phyloP scores from a whole-genome alignment of 805 yeast species.

The Candida pini region DNA sequence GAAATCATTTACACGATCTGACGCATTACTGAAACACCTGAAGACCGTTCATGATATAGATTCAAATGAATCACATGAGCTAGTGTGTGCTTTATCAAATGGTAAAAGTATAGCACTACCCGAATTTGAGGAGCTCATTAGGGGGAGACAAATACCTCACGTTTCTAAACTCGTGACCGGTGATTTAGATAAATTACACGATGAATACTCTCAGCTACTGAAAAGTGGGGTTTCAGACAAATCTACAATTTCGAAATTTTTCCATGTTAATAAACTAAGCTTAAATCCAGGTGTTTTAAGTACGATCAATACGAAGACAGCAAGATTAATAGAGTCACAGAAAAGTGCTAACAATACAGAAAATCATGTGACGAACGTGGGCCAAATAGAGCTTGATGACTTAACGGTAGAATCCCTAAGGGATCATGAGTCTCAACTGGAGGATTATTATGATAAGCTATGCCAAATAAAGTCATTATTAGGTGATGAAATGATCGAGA shows the following conservation, averaged over 20 bases:
- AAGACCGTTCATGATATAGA: constrained; percentile 53
- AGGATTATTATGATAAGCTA: constrained; percentile 17
- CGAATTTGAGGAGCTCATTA: too few relatives aligned
- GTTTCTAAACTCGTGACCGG: neutral
- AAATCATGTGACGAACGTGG: neutral
- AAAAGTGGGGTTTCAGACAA: too few relatives aligned
- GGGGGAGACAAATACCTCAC: too few relatives aligned
- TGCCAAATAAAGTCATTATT: constrained; percentile 12
- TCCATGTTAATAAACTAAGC: constrained; percentile 2
- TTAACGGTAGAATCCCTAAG: constrained; percentile 13
- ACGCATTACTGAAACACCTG: constrained; percentile 60
- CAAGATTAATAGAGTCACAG: constrained; percentile 2
- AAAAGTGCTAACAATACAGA: neutral
- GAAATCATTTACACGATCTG: constrained; percentile 51
- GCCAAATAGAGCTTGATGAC: constrained; percentile 7
- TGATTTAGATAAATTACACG: neutral
- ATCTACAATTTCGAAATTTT: constrained; percentile 4
- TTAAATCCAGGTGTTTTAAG: constrained; percentile 3
- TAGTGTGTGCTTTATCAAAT: too few relatives aligned
- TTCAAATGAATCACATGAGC: constrained; percentile 15
- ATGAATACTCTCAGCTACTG: too few relatives aligned
- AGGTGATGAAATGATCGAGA: constrained; percentile 16
- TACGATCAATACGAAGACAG: constrained; percentile 1
- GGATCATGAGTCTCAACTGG: constrained; percentile 13
- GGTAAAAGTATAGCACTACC: neutral